Conservation (phyloP, 164 flowering plant species). For the Chloranthus sessilifolius region DNA sequence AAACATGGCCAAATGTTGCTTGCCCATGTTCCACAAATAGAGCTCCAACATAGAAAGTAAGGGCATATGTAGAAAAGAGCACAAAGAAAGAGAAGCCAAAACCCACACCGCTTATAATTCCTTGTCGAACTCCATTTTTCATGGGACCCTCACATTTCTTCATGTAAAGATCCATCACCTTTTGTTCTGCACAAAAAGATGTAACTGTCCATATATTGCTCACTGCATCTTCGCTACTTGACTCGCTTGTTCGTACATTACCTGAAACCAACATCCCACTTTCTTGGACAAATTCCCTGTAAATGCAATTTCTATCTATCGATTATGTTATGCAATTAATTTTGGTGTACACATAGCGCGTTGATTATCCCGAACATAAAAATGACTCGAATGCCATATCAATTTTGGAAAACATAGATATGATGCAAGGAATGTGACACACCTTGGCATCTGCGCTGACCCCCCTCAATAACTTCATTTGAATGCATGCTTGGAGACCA, state of each 20-base stretch:
- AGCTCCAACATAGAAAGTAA: slow-evolving; percentile 46
- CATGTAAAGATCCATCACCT: slow-evolving; percentile 43
- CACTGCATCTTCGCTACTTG: slow-evolving; percentile 61
- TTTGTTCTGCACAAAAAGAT: slow-evolving; percentile 51
- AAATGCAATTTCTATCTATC: too few relatives aligned
- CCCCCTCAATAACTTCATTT: slow-evolving; percentile 33
- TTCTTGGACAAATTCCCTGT: not conserved
- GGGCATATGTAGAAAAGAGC: slow-evolving; percentile 34
- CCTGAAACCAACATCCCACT: slow-evolving; percentile 19
- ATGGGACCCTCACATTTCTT: slow-evolving; percentile 39
- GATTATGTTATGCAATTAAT: too few relatives aligned
- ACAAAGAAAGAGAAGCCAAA: slow-evolving; percentile 36
- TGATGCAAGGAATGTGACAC: not conserved
- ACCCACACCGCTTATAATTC: slow-evolving; percentile 47
- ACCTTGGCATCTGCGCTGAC: slow-evolving; percentile 56
- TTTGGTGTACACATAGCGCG: too few relatives aligned
- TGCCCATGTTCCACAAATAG: slow-evolving; percentile 30
- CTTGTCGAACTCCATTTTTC: slow-evolving; percentile 36
- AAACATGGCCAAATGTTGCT: slow-evolving; percentile 38
- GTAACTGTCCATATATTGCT: slow-evolving; percentile 57
- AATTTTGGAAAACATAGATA: too few relatives aligned
- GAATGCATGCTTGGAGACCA: slow-evolving; percentile 31
- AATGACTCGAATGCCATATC: too few relatives aligned
- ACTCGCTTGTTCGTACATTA: slow-evolving; percentile 57
- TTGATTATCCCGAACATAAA: too few relatives aligned